Conservation (phyloP, 1,139 yeast genomes). For the Kluyveromyces sp. region DNA sequence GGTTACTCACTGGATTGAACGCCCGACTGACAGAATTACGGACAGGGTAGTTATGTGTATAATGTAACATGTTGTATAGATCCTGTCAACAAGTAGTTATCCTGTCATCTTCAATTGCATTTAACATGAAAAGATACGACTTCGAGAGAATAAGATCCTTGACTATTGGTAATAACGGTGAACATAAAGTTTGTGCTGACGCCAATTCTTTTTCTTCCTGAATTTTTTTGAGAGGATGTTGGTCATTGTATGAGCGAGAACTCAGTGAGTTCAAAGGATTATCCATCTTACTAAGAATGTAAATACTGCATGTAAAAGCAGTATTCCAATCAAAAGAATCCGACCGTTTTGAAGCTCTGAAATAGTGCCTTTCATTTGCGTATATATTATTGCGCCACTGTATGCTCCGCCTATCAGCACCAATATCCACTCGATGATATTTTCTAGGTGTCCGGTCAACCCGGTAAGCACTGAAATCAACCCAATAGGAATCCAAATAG, state of each 20-base stretch:
- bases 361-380: constrained; percentile 7
- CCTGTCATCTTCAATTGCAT: background rate
- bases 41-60: background rate
- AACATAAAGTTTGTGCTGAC: no score
- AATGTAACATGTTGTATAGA: background rate
- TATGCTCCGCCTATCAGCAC: constrained; percentile 14
- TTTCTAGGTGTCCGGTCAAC: constrained; percentile 5
- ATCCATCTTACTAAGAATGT: constrained; percentile 18
- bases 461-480: constrained; percentile 12
- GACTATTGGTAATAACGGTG: no score
- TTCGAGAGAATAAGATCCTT: no score
- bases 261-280: constrained; percentile 15
- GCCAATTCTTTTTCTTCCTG: no score
- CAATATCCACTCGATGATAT: constrained; percentile 11
- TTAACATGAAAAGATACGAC: background rate
- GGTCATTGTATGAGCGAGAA: no score
- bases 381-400: constrained; percentile 10
- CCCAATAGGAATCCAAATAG: constrained; percentile 26
- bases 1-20: constrained; percentile 17
- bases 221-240: no score
- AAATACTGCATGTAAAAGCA: constrained; percentile 17
- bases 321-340: constrained; percentile 10
- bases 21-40: background rate
- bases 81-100: background rate
- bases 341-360: constrained; percentile 7